Conservation (phyloP, 139 green algal genomes). For the Pseudopediastrum boryanum region DNA sequence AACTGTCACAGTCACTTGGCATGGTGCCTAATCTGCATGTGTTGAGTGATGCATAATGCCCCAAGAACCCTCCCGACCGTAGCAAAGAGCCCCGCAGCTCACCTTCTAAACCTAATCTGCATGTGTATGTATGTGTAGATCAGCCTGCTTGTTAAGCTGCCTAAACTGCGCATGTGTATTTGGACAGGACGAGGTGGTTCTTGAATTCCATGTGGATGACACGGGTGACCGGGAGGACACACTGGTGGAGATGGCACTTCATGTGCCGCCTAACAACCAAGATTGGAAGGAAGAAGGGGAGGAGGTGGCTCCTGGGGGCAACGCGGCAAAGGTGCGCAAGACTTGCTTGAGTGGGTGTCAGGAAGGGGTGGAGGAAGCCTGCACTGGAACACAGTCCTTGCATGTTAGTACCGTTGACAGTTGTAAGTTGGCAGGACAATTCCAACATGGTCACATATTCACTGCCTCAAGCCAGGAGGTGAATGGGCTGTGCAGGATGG, state of each 20-base stretch:
- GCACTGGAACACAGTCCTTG: neutral
- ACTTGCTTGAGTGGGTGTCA: neutral
- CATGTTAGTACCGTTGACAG: neutral
- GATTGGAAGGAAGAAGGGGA: conserved; percentile 14
- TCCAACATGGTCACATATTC: neutral
- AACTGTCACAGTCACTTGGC: no score
- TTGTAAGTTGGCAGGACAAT: neutral
- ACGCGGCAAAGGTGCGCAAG: neutral
- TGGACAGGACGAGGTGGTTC: conserved; percentile 91
- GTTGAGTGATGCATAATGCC: no score
- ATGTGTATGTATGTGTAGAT: no score
- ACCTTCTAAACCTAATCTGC: no score
- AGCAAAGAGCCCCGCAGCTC: no score
- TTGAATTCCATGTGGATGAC: conserved; percentile 95
- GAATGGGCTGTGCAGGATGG: no score
- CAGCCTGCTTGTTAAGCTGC: no score
- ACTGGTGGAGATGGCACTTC: conserved; percentile 90
- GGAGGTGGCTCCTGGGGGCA: neutral
- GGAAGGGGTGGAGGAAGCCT: neutral
- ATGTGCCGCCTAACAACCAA: conserved; percentile 58
- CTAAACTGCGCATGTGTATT: no score
- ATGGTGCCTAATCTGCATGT: no score
- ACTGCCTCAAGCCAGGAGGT: neutral
- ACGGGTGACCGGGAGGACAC: conserved; percentile 79
- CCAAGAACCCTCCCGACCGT: no score